phyloP scores from a whole-genome alignment of 2,329 filamentous ascomycete species.

The Geosmithia flava region DNA sequence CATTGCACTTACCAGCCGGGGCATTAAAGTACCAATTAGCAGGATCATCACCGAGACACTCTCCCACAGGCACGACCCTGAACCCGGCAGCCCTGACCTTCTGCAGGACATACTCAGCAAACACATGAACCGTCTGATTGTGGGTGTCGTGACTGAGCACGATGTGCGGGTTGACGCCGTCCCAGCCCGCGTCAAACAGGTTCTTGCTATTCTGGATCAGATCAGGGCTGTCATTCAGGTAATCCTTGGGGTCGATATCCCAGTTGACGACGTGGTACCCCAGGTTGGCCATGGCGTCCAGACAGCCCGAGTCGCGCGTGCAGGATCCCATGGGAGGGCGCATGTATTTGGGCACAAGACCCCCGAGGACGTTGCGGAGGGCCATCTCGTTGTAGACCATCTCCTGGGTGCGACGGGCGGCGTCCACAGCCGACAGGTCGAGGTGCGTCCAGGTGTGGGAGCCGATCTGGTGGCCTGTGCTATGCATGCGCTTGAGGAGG shows the following conservation, averaged over 20 bases:
- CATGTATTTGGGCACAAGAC: slow-evolving; percentile 27
- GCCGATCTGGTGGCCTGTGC: slow-evolving; percentile 30
- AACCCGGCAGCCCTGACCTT: slow-evolving; percentile 28
- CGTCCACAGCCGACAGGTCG: slow-evolving; percentile 22
- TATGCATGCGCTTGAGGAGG: slow-evolving; percentile 26
- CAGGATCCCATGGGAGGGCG: slow-evolving; percentile 32
- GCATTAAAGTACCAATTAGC: slow-evolving; percentile 34
- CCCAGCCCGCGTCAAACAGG: slow-evolving; percentile 17
- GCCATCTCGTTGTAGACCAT: slow-evolving; percentile 32
- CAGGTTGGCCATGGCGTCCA: slow-evolving; percentile 20
- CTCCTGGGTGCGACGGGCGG: slow-evolving; percentile 20
- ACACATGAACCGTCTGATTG: slow-evolving; percentile 27
- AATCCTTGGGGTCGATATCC: slow-evolving; percentile 50
- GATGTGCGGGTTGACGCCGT: slow-evolving; percentile 25
- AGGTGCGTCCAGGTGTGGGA: slow-evolving; percentile 35
- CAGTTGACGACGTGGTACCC: slow-evolving; percentile 45
- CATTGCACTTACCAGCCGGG: neutral
- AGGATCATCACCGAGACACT: slow-evolving; percentile 40
- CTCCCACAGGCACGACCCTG: slow-evolving; percentile 39
- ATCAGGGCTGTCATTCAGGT: slow-evolving; percentile 34
- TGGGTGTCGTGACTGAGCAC: slow-evolving; percentile 41
- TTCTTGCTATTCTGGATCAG: slow-evolving; percentile 34
- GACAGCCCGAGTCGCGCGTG: slow-evolving; percentile 23
- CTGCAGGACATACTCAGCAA: slow-evolving; percentile 29
- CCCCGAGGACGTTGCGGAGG: slow-evolving; percentile 25